Percentiles rank a stretch among this genome's conserved stretches.
Conservation (phyloP, 2,329 filamentous ascomycete species). For the Fusarium nodosum region DNA sequence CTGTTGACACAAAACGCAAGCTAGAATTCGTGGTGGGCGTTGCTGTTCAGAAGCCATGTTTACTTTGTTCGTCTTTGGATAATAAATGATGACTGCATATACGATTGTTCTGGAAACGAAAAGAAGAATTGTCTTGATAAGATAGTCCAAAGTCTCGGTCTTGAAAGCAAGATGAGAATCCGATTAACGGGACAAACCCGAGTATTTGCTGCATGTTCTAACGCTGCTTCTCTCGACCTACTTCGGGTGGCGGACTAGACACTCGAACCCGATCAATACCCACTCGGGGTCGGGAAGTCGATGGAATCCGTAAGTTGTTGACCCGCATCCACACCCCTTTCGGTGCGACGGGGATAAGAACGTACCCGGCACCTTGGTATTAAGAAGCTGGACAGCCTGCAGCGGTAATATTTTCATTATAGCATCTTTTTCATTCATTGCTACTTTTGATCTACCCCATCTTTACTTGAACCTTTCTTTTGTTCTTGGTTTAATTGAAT, state of each 20-base stretch:
- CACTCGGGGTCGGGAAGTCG: slow-evolving; percentile 36
- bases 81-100: background rate
- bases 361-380: slow-evolving; percentile 18
- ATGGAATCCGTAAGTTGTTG: slow-evolving; percentile 28
- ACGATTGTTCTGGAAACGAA: background rate
- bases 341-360: slow-evolving; percentile 28
- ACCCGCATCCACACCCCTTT: slow-evolving; percentile 22
- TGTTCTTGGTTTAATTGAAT: slow-evolving; percentile 13
- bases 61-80: background rate
- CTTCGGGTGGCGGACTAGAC: slow-evolving; percentile 21
- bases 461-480: slow-evolving; percentile 12
- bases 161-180: background rate
- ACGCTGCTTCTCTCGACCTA: background rate
- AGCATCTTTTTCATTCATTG: slow-evolving; percentile 16
- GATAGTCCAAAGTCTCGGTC: slow-evolving; percentile 9
- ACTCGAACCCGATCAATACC: slow-evolving; percentile 13
- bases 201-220: slow-evolving; percentile 35
- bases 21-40: slow-evolving; percentile 30
- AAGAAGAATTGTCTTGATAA: background rate
- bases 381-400: slow-evolving; percentile 33
- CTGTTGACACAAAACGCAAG: slow-evolving; percentile 40
- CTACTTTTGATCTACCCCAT: slow-evolving; percentile 1
- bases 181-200: slow-evolving; percentile 6
- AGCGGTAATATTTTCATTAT: background rate
- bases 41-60: slow-evolving; percentile 29